A percentile compares a stretch with the other conserved stretches of the same genome.
Conservation (phyloP, 805 yeast genomes). For the Pichia cabralensis region DNA sequence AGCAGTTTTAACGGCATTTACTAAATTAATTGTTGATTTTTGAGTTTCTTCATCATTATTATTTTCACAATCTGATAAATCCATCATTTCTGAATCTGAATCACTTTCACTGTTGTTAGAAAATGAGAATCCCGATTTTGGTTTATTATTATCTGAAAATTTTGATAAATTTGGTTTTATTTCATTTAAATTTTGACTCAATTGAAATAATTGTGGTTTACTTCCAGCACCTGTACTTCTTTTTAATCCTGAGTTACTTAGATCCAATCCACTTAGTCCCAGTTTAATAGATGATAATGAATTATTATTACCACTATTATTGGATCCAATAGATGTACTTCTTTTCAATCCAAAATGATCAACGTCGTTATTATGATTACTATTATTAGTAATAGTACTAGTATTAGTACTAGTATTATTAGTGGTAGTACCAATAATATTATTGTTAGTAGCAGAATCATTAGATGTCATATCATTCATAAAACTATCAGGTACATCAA, state of each 20-base stretch:
- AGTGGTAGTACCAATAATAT: background rate
- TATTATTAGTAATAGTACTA: background rate
- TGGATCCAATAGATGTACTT: conserved; percentile 14
- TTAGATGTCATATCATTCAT: conserved; percentile 1
- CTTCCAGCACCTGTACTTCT: conserved; percentile 23
- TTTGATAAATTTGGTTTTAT: background rate
- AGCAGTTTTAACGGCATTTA: conserved; percentile 5
- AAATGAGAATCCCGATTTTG: background rate
- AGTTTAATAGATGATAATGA: conserved; percentile 22
- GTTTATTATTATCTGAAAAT: background rate
- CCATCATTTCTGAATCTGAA: background rate
- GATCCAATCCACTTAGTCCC: conserved; percentile 24
- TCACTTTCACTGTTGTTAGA: background rate
- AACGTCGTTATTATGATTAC: background rate
- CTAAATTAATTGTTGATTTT: background rate
- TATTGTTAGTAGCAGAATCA: background rate
- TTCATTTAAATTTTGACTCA: conserved; percentile 6
- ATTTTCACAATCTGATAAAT: conserved; percentile 1
- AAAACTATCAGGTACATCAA: conserved; percentile 8
- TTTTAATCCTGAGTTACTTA: conserved; percentile 21
- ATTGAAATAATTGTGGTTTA: conserved; percentile 21
- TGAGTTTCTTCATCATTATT: background rate
- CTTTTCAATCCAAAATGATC: conserved; percentile 7
- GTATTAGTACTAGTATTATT: background rate
- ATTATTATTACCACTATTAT: conserved; percentile 2